phyloP scores from a whole-genome alignment of 2,329 filamentous ascomycete genomes.

The Chalara sp. region DNA sequence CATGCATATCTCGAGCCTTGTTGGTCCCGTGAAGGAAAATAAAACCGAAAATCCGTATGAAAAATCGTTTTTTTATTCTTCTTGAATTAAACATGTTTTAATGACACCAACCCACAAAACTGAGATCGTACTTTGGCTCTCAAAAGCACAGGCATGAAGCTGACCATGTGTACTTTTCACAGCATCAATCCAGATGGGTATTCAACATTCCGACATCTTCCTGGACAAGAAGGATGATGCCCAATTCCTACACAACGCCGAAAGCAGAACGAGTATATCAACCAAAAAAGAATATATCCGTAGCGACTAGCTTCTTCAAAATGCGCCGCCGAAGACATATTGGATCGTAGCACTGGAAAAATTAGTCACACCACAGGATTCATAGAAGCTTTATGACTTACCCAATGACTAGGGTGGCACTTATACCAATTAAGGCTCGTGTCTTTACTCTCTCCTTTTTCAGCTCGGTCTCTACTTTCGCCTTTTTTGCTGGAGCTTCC shows the following conservation, averaged over 20 bases:
- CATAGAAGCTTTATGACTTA: conserved; percentile 44
- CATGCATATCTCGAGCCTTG: no score
- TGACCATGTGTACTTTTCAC: conserved; percentile 12
- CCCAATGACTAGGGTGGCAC: conserved; percentile 83
- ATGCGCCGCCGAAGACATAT: conserved; percentile 19
- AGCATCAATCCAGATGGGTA: conserved; percentile 15
- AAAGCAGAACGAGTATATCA: conserved; percentile 8
- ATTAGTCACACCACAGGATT: not conserved
- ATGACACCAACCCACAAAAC: conserved; percentile 5
- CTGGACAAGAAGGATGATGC: conserved; percentile 10
- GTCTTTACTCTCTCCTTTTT: conserved; percentile 82
- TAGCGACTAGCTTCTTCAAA: no score
- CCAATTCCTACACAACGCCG: conserved; percentile 15
- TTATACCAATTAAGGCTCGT: conserved; percentile 78
- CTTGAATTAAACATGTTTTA: conserved; percentile 9
- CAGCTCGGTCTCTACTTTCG: conserved; percentile 68
- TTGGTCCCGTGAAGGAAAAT: no score
- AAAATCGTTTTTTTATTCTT: not conserved
- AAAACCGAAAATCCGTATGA: no score
- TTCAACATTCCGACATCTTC: conserved; percentile 13
- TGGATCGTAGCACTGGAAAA: conserved; percentile 25
- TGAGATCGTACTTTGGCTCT: conserved; percentile 1
- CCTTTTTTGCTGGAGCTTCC: conserved; percentile 61
- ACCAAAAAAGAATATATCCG: not conserved
- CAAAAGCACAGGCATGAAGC: conserved; percentile 4